phyloP scores from a whole-genome alignment of 1,139 yeast genomes.

The Petasospora fabianii region DNA sequence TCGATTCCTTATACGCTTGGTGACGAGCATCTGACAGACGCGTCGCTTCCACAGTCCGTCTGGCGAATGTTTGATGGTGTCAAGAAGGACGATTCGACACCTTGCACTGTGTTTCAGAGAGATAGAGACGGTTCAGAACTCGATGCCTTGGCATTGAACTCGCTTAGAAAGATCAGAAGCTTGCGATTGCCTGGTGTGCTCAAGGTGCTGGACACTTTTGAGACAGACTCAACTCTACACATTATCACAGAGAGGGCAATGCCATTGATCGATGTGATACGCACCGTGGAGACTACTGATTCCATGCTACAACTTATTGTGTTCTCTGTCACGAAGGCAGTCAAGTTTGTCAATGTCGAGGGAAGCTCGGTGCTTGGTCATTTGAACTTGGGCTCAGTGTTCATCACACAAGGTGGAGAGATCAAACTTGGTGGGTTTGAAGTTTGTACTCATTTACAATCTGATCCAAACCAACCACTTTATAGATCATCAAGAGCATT shows the following conservation, averaged over 20 bases:
- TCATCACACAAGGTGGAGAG: slow-evolving; percentile 66
- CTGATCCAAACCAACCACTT: slow-evolving; percentile 49
- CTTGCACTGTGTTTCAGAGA: slow-evolving; percentile 60
- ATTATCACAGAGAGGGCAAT: slow-evolving; percentile 72
- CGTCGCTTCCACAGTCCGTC: slow-evolving; percentile 31
- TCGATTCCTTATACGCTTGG: slow-evolving; percentile 57
- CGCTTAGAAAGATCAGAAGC: slow-evolving; percentile 60
- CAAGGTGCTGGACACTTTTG: slow-evolving; percentile 64
- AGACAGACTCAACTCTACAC: slow-evolving; percentile 57
- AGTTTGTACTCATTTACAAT: slow-evolving; percentile 48
- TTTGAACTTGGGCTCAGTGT: slow-evolving; percentile 54
- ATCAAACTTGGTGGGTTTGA: slow-evolving; percentile 89
- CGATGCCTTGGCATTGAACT: slow-evolving; percentile 55
- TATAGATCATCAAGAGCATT: slow-evolving; percentile 27
- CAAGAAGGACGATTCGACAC: slow-evolving; percentile 36
- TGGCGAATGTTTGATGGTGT: slow-evolving; percentile 43
- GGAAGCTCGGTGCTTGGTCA: slow-evolving; percentile 68
- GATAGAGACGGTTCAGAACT: slow-evolving; percentile 39
- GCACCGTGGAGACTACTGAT: slow-evolving; percentile 25
- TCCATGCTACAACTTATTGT: slow-evolving; percentile 57
- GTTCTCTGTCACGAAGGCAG: slow-evolving; percentile 49
- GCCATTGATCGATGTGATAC: slow-evolving; percentile 45
- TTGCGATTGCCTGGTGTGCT: slow-evolving; percentile 79
- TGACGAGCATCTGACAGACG: slow-evolving; percentile 35
- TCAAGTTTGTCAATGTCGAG: slow-evolving; percentile 60